Base-by-base conservation (phyloP, 805 yeast species). In the Sugiyamaella valdiviana region DNA sequence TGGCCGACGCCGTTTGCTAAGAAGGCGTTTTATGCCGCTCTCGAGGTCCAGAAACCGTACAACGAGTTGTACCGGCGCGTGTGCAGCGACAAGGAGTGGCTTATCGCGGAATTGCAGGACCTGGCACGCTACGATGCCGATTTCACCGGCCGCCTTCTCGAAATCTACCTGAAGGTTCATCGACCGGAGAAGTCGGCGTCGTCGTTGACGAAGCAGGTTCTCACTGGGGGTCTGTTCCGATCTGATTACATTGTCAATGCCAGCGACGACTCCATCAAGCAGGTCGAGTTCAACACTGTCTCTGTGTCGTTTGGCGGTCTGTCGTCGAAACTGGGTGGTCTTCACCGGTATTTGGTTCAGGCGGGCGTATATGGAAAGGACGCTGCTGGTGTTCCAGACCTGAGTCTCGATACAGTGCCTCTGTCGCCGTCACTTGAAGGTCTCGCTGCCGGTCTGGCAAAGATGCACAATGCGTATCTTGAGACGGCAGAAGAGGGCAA, bases 281-380 rank as follows among this genome's bases (percentile, higher is more conserved):
- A 93, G 66, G 93, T 93, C 45, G 99, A 93, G 65, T 91, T 91
- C 70, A 93, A 93, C 67, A 90, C 99, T 1, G 87, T 93, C 2
- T 85, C 96, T 59, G 96, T 91, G 2, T 90, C 97, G 1, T 93
- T 93, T 70, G 96, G 95, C 17, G 98, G 95, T 0, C 72, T 93
- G 49, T 83, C 95, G 1, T 64, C 88, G 12, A 85, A 83, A 62
- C 91, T 87, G 21, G 85, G 93, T 17, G 72, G 78, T 55, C 69
- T 87, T 49, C 99, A 93, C 65, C 65, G 73, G 17, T 86, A 76
- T 54, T 56, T 69, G 17, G 60, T 68, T 3, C 71, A 72, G 39
- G 61, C 74, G 0, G 64, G 65, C 20, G 63, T 65, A 17, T 72
- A 68, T 51, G 53, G 54, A 4, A 24, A 40, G 7, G 36, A 29